Percentiles rank a stretch among this genome's conserved stretches.
These are phyloP conservation scores for Goniomonas avonlea DNA, from an alignment of 78 protist species.

Conservation along the genomic window DNA sequence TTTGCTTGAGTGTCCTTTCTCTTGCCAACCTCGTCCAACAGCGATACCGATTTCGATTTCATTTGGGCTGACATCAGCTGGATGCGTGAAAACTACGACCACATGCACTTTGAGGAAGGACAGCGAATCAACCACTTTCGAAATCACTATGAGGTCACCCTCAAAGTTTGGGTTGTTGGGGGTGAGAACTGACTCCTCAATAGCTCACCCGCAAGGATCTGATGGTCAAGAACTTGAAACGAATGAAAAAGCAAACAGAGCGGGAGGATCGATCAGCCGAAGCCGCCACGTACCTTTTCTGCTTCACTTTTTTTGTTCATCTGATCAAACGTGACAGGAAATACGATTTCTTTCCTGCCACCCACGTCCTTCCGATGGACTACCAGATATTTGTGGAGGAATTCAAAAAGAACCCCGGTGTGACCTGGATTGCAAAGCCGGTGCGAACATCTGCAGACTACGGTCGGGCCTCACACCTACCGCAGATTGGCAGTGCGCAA, in stretches of 20 bases:
- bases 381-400: slow-evolving; percentile 39
- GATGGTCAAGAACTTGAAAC: slow-evolving; percentile 56
- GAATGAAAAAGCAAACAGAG: slow-evolving; percentile 22
- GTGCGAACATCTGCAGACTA: no score
- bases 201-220: slow-evolving; percentile 58
- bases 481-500: slow-evolving; percentile 22
- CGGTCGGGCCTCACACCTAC: no score
- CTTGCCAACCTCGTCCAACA: no score
- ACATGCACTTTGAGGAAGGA: background rate
- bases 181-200: no score
- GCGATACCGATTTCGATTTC: slow-evolving; percentile 2
- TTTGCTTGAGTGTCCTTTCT: no score
- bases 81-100: slow-evolving; percentile 1
- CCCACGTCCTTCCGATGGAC: slow-evolving; percentile 61
- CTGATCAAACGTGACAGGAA: no score
- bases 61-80: slow-evolving; percentile 5
- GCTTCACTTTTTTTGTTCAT: background rate
- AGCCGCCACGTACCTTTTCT: background rate
- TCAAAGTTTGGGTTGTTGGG: no score
- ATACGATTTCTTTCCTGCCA: slow-evolving; percentile 45
- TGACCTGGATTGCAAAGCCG: background rate
- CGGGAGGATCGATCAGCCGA: background rate
- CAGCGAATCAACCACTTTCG: slow-evolving; percentile 61
- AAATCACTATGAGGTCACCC: slow-evolving; percentile 56
- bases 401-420: slow-evolving; percentile 29